Evolutionary conservation across 805 yeast species (phyloP), one percentile per base, ranked within the genome.

Genomic region (Metschnikowia arizonensis): DNA sequence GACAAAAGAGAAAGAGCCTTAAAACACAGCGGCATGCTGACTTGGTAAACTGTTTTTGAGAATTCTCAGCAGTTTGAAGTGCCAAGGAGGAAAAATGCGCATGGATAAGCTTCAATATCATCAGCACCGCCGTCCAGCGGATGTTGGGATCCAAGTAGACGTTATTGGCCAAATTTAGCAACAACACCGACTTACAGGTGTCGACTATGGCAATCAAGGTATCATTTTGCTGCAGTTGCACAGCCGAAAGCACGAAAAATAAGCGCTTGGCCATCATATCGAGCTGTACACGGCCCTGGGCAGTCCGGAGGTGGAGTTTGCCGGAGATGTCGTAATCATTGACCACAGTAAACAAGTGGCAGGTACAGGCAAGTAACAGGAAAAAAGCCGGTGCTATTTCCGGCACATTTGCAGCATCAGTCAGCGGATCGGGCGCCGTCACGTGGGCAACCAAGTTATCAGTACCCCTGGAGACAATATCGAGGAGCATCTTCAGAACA

Each of bases 271-370:
- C 58, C 14, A 52, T 50, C 21, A 61, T 55, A 38, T 68, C 73
- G 28, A 70, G 58, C 26, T 54, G 58, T 17, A 67, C 56, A 36
- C 56, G 59, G 39, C 50, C 45, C 17, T 50, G 51, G 6, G 53
- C 45, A 5, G 60, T 42, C 40, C 58, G 57, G 2, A 64, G 43
- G n/a, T 56, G 52, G 33, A 68, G 50, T 42, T 64, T 66, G 17
- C 50, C 42, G 9, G 65, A 48, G 10, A 68, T 50, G 36, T 68
- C 73, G 47, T 62, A 61, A 50, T 69, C 73, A 45, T 65, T 66
- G 14, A 68, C 45, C 7, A 69, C 62, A 4, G 72, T 56, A 45
- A 61, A 69, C n/a, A 67, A 50, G 44, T 69, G 72, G 2, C 59
- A 57, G 1, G 62, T 47, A 3, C 53, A 33, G 1, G 54, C 47